phyloP scores from a whole-genome alignment of 2,329 filamentous ascomycete genomes.

The Fusarium drepaniforme region DNA sequence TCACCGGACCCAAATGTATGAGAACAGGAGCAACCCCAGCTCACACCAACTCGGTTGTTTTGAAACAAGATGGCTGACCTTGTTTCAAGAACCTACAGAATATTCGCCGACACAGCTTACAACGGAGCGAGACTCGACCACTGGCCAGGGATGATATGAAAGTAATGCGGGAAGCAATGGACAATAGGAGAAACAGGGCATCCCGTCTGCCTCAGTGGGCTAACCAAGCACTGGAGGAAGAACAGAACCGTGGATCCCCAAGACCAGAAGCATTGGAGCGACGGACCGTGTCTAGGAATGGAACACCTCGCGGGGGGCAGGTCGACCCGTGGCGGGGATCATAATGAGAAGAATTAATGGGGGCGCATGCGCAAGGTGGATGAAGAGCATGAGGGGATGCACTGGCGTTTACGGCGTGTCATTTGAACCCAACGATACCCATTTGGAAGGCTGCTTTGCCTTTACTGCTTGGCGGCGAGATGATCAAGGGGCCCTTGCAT shows the following conservation, averaged over 20 bases:
- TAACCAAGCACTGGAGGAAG: constrained; percentile 43
- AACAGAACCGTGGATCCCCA: constrained; percentile 26
- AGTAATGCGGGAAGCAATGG: constrained; percentile 50
- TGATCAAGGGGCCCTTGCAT: not conserved
- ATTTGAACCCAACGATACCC: constrained; percentile 36
- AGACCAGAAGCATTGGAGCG: constrained; percentile 14
- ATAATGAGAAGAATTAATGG: constrained; percentile 10
- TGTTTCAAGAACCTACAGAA: constrained; percentile 49
- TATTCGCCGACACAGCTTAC: constrained; percentile 39
- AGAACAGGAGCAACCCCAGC: constrained; percentile 8
- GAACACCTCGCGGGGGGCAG: constrained; percentile 2
- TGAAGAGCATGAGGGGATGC: constrained; percentile 3
- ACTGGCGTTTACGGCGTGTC: constrained; percentile 33
- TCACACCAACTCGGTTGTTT: not conserved
- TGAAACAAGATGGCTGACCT: constrained; percentile 23
- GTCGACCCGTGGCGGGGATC: not conserved
- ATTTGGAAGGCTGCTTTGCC: constrained; percentile 25
- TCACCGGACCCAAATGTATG: constrained; percentile 51
- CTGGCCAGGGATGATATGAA: constrained; percentile 46
- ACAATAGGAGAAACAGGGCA: constrained; percentile 43
- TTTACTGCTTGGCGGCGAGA: not conserved
- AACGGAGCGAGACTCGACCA: constrained; percentile 17
- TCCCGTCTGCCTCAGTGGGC: constrained; percentile 49
- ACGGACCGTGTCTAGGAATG: constrained; percentile 1
- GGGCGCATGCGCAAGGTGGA: not conserved